These are phyloP conservation scores for Triticum aestivum DNA, from an alignment of 176 grass and related monocot genomes.

Conservation along the genomic window IWGSC_CS_RefSeq_v2.1 NC_057800.1:437345437-437345936, in stretches of 20 bases:
- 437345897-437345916: neutral
- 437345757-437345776: neutral
- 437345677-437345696: conserved; percentile 12
- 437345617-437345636: conserved; percentile 51
- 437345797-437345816: neutral
- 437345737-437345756: neutral
- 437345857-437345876: neutral
- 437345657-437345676: conserved; percentile 19
- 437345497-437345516: conserved; percentile 53
- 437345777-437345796: neutral
- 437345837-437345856: neutral
- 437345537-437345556: conserved; percentile 70
- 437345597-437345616: conserved; percentile 71
- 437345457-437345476: conserved; percentile 46
- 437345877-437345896: neutral
- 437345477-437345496: conserved; percentile 44
- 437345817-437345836: neutral
- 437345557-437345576: conserved; percentile 58
- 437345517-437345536: conserved; percentile 69
- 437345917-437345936: neutral
- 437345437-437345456: conserved; percentile 19
- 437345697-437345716: neutral
- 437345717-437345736: neutral
- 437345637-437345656: conserved; percentile 45
- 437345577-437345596: conserved; percentile 60